Conservation (phyloP, 768 basidiomycete genomes). For the Boletus barrowsii region DNA sequence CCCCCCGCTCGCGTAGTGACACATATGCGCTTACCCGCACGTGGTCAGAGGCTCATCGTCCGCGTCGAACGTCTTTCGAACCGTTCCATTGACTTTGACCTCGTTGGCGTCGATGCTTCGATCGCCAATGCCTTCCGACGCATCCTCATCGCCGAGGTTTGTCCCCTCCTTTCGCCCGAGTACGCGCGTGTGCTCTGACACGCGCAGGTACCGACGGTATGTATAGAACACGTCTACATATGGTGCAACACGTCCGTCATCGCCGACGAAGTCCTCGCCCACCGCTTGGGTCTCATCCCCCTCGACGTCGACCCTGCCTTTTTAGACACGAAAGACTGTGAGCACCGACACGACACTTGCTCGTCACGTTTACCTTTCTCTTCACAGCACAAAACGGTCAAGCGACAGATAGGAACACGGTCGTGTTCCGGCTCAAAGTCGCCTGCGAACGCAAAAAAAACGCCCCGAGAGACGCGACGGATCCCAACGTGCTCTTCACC, state of each 20-base stretch:
- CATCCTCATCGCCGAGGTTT: slow-evolving; percentile 90
- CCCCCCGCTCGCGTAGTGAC: not conserved
- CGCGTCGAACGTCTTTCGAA: slow-evolving; percentile 77
- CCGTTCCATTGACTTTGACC: slow-evolving; percentile 88
- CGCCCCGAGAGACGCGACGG: slow-evolving; percentile 48
- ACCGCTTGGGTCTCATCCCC: slow-evolving; percentile 89
- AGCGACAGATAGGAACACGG: slow-evolving; percentile 85
- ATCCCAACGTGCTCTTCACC: slow-evolving; percentile 64
- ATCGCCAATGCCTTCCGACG: slow-evolving; percentile 94
- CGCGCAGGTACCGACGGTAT: slow-evolving; percentile 81
- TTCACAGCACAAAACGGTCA: slow-evolving; percentile 43
- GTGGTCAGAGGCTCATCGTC: slow-evolving; percentile 63
- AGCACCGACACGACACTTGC: slow-evolving; percentile 5
- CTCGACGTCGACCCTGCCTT: slow-evolving; percentile 80
- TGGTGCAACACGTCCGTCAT: slow-evolving; percentile 96
- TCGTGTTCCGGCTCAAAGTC: slow-evolving; percentile 78
- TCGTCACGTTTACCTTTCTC: not conserved
- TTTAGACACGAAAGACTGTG: slow-evolving; percentile 54
- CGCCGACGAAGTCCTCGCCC: slow-evolving; percentile 89
- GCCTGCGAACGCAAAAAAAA: slow-evolving; percentile 61
- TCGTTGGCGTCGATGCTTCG: slow-evolving; percentile 92
- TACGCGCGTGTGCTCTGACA: not conserved
- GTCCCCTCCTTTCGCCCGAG: slow-evolving; percentile 16
- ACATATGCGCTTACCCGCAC: not conserved
- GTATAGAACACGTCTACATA: slow-evolving; percentile 86